Base-by-base conservation (phyloP, 2,329 filamentous ascomycete species). In the Setomelanomma holmii region DNA sequence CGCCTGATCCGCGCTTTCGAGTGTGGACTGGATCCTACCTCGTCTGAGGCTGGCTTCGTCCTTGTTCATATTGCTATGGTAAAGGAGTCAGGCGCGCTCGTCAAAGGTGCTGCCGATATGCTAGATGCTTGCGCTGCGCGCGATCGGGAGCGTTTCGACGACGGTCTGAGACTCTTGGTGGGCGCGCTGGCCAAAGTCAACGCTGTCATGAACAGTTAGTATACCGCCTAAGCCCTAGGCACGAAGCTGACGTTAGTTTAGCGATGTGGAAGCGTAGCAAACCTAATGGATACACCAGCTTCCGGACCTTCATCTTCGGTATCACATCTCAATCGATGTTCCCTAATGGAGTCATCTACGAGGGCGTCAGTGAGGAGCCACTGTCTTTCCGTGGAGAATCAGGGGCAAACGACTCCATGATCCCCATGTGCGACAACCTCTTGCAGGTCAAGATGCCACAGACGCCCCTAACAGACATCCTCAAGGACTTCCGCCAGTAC, bases 41-140 rank as follows among this genome's bases (percentile, higher is more conserved):
- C 91, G 3, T 96, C 92, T 6, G 93, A 97, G 75, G 93, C 93
- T 1, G 93, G 93, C 43, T 97, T 98, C 72, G 91, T 97, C n/a
- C 84, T 97, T 11, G 93, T 95, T 4, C 93, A 97, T 74, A 87
- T 98, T 45, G 91, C 96, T 75, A 98, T 97, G 93, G 93, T 96
- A 43, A 88, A 87, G 71, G 86, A 96, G 75, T 93, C 92, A 0
- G 89, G 89, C 0, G 84, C 86, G 1, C 81, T 98, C 1, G 86
- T 97, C 40, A 82, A 85, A 36, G 91, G 91, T 24, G 85, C 87
- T 3, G 82, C 91, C 40, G 81, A 85, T 45, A 84, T 88, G 44
- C 81, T 96, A 20, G 82, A 88, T 36, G 75, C 76, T 23, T 74
- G 79, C 44, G 61, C 68, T 5, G 57, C 47, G 5, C 46, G 59